Percentiles rank a stretch among this genome's conserved stretches.
Conservation (phyloP, 228 moss, liverwort and hornwort genomes). For the Sphagnum fallax region DNA sequence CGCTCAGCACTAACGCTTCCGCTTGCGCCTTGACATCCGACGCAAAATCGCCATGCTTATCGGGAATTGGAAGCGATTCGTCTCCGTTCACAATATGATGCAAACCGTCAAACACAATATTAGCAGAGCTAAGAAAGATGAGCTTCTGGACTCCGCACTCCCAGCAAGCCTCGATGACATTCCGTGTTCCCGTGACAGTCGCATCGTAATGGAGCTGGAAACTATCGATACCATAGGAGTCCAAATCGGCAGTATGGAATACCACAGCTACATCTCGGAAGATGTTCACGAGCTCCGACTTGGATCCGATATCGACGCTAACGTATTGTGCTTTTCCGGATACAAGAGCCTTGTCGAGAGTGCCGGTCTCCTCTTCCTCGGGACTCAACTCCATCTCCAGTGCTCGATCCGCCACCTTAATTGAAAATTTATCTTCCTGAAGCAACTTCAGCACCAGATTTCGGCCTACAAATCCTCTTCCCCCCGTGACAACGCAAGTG, state of each 20-base stretch:
- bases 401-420: slow-evolving; percentile 74
- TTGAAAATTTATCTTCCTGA: slow-evolving; percentile 44
- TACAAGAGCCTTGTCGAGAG: slow-evolving; percentile 38
- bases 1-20: slow-evolving; percentile 68
- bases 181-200: slow-evolving; percentile 75
- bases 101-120: slow-evolving; percentile 67
- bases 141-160: slow-evolving; percentile 73
- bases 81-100: slow-evolving; percentile 50
- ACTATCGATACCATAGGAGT: slow-evolving; percentile 48
- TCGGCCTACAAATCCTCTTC: slow-evolving; percentile 72
- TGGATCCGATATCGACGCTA: slow-evolving; percentile 57
- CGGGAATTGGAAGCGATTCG: slow-evolving; percentile 66
- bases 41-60: slow-evolving; percentile 76
- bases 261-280: slow-evolving; percentile 60
- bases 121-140: slow-evolving; percentile 78
- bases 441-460: slow-evolving; percentile 67
- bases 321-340: slow-evolving; percentile 49
- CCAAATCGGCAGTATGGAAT: slow-evolving; percentile 91
- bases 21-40: slow-evolving; percentile 86
- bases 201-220: slow-evolving; percentile 81
- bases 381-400: slow-evolving; percentile 41
- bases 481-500: slow-evolving; percentile 83
- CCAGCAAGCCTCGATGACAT: slow-evolving; percentile 75
- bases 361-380: slow-evolving; percentile 49
- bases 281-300: slow-evolving; percentile 39